Evolutionary conservation across 1,139 yeast genomes (phyloP).

Genomic region (Saccharomycopsis crataegensis): DNA sequence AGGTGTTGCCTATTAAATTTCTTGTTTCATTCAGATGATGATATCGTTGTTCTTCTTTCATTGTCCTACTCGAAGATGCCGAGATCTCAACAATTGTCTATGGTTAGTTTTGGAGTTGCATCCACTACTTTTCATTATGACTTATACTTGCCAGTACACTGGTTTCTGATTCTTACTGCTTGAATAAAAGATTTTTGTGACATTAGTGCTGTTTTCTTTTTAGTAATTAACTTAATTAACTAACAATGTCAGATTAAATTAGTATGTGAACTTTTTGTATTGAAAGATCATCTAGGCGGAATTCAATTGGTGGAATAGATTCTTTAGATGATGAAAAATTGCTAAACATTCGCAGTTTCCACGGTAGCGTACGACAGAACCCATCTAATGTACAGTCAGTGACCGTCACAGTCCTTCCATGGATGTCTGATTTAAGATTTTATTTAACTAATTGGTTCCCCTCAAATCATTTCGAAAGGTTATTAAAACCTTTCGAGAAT

Average conservation of each 20-base stretch:
- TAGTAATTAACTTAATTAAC: background rate
- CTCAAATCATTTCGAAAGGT: no score
- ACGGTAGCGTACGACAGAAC: conserved; percentile 21
- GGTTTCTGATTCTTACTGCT: conserved; percentile 16
- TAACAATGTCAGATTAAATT: background rate
- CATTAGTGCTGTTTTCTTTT: background rate
- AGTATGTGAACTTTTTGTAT: no score
- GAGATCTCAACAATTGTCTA: conserved; percentile 17
- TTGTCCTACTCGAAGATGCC: conserved; percentile 20
- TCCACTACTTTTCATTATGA: conserved; percentile 1
- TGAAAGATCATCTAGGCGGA: no score
- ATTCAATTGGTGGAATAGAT: background rate
- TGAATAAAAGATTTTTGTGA: background rate
- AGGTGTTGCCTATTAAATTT: background rate
- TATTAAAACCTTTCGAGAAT: no score
- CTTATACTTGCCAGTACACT: conserved; percentile 22
- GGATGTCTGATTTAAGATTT: conserved; percentile 31
- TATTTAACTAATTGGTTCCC: no score
- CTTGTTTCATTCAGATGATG: conserved; percentile 13
- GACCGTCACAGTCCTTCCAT: conserved; percentile 31
- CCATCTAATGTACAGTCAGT: conserved; percentile 20
- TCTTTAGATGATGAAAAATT: conserved; percentile 18
- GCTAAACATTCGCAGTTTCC: conserved; percentile 21
- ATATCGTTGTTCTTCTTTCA: conserved; percentile 20
- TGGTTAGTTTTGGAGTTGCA: conserved; percentile 5